phyloP scores from a whole-genome alignment of 257 asterid species.

The Solanum chmielewskii region DNA sequence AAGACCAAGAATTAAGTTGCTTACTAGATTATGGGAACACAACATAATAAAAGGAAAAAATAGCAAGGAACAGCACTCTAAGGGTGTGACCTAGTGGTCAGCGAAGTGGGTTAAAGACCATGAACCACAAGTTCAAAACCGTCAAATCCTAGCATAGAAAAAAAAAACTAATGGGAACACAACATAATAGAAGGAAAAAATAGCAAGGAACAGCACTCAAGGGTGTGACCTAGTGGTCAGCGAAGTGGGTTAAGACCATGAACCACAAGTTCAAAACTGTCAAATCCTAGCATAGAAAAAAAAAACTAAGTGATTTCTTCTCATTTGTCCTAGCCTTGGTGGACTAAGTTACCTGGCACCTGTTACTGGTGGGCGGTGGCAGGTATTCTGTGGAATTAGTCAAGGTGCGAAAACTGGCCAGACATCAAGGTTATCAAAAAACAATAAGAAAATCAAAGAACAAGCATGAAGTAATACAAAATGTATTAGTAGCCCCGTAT shows the following conservation, averaged over 20 bases:
- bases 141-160: too few relatives aligned
- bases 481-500: not conserved
- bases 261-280: too few relatives aligned
- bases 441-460: too few relatives aligned
- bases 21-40: not conserved
- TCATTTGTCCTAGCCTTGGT: not conserved
- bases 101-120: not conserved
- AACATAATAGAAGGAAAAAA: not conserved
- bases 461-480: not conserved
- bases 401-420: not conserved
- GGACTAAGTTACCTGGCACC: not conserved
- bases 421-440: too few relatives aligned
- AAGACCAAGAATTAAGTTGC: not conserved
- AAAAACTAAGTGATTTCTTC: not conserved
- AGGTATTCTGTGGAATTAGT: not conserved
- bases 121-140: too few relatives aligned
- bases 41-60: not conserved
- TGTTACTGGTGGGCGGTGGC: not conserved
- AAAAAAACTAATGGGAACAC: not conserved
- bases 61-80: not conserved
- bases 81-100: not conserved
- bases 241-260: not conserved
- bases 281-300: too few relatives aligned
- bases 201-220: not conserved
- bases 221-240: not conserved